phyloP scores from a whole-genome alignment of 163 green algal species.

The Prototheca wickerhamii region DNA sequence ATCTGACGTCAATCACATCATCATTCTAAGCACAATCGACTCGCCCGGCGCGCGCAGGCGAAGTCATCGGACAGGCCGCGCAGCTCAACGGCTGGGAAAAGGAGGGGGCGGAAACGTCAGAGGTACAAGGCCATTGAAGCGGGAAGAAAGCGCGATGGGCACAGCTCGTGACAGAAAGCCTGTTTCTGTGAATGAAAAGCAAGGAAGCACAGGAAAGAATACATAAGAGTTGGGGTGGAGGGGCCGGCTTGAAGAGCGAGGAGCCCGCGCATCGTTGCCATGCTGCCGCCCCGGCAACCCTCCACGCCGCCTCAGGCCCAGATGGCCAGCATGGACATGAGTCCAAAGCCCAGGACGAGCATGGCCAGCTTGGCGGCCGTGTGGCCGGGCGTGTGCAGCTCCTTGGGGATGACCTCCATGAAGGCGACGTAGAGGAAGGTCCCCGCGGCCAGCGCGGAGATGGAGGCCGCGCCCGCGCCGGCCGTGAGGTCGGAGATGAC shows the following conservation, averaged over 20 bases:
- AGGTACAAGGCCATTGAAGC: no score
- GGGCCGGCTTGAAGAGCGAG: no score
- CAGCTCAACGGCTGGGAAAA: background rate
- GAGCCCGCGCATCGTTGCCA: no score
- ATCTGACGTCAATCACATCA: no score
- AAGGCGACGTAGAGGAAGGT: conserved; percentile 81
- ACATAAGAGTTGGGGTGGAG: no score
- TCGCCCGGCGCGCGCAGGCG: background rate
- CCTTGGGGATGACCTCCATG: conserved; percentile 80
- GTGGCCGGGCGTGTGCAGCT: conserved; percentile 44
- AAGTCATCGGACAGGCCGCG: background rate
- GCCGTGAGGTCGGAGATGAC: conserved; percentile 39
- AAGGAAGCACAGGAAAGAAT: no score
- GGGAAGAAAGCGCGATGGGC: no score
- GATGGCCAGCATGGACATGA: conserved; percentile 70
- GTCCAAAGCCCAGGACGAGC: conserved; percentile 53
- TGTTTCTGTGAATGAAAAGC: no score
- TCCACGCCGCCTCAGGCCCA: conserved; percentile 46
- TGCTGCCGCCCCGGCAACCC: no score
- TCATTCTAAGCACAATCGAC: no score
- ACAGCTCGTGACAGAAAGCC: no score
- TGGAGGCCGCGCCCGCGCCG: conserved; percentile 35
- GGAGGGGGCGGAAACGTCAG: no score
- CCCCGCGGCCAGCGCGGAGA: conserved; percentile 59
- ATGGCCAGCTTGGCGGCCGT: conserved; percentile 46